phyloP scores from a whole-genome alignment of 768 basidiomycete species.

The Rhodotorula diobovata region DNA sequence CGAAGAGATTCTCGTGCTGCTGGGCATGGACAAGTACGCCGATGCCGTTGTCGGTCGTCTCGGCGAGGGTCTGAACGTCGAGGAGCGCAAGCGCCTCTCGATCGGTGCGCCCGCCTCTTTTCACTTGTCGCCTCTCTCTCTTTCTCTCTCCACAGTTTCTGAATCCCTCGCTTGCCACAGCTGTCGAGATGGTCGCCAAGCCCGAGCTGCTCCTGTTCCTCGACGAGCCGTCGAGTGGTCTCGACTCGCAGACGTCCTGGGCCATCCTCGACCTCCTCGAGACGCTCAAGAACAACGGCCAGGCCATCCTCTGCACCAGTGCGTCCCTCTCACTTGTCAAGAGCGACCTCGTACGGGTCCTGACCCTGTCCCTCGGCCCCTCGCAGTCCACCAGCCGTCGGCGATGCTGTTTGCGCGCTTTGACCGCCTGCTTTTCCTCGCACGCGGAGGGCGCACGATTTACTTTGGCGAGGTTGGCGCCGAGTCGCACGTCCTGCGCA shows the following conservation, averaged over 20 bases:
- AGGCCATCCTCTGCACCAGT: conserved; percentile 49
- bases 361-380: too few relatives aligned
- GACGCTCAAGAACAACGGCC: conserved; percentile 51
- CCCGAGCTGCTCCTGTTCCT: conserved; percentile 51
- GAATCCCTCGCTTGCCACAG: not conserved
- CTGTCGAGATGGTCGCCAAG: conserved; percentile 71
- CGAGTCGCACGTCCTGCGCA: conserved; percentile 56
- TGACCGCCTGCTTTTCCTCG: conserved; percentile 55
- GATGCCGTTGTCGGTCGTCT: conserved; percentile 52
- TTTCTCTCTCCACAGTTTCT: too few relatives aligned
- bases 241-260: conserved; percentile 53
- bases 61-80: conserved; percentile 50
- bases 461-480: conserved; percentile 59
- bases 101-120: conserved; percentile 55
- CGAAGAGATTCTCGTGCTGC: conserved; percentile 49
- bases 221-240: conserved; percentile 50
- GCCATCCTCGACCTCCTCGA: conserved; percentile 50
- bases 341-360: not conserved
- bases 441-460: conserved; percentile 79
- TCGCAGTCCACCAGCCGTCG: conserved; percentile 49
- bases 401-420: conserved; percentile 80
- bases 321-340: not conserved
- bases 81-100: conserved; percentile 60
- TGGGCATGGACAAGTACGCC: conserved; percentile 51
- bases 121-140: not conserved